These are phyloP conservation scores for Grosmannia huntii DNA, from an alignment of 2,329 filamentous ascomycete genomes.

Conservation along the genomic window DNA sequence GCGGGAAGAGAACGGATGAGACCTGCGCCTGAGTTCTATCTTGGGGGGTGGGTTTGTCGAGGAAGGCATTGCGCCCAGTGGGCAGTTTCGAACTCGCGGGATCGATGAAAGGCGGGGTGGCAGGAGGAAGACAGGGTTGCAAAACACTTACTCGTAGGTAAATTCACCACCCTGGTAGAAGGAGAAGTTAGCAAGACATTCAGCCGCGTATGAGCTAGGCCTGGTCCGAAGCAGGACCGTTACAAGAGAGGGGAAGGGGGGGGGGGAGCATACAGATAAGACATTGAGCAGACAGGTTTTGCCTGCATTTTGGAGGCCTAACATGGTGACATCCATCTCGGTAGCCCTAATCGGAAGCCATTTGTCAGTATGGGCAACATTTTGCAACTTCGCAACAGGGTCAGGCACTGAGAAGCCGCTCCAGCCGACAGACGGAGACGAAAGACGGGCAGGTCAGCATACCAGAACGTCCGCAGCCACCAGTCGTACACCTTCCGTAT, in stretches of 20 bases:
- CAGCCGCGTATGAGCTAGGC: not conserved
- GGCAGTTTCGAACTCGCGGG: conserved; percentile 1
- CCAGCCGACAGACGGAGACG: not conserved
- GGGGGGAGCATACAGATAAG: conserved; percentile 72
- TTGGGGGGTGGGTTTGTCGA: conserved; percentile 3
- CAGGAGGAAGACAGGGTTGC: not conserved
- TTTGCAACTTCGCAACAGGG: not conserved
- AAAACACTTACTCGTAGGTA: conserved; percentile 75
- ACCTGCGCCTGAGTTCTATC: not conserved
- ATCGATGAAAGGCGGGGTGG: conserved; percentile 17
- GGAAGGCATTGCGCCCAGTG: not conserved
- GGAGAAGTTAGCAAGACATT: not conserved
- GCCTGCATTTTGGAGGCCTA: conserved; percentile 93
- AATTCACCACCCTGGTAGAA: conserved; percentile 81
- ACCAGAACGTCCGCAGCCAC: conserved; percentile 97
- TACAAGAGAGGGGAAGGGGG: conserved; percentile 5
- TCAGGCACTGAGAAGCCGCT: not conserved
- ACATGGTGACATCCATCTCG: conserved; percentile 99
- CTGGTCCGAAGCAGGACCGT: not conserved
- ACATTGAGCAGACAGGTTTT: conserved; percentile 93
- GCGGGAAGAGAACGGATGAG: not conserved
- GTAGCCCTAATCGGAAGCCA: conserved; percentile 55
- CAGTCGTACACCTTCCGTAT: conserved; percentile 97
- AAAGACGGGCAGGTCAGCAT: conserved; percentile 12
- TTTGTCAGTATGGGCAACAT: conserved; percentile 5